Evolutionary conservation across 768 basidiomycete genomes (phyloP).

Genomic region (Psilocybe tampanensis): DNA sequence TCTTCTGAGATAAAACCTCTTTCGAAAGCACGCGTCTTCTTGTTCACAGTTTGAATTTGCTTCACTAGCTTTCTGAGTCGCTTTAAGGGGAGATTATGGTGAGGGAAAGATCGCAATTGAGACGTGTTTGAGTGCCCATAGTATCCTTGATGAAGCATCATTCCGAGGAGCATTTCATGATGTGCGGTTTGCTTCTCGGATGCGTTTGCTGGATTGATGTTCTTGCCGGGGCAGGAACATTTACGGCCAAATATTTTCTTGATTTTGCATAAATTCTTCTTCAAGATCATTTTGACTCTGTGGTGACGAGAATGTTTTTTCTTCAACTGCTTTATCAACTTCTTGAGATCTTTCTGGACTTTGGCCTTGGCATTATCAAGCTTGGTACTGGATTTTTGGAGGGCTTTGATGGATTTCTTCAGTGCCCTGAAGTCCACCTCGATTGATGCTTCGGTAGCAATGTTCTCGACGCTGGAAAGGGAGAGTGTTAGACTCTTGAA

Average conservation of each 20-base stretch:
- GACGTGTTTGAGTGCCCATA: not conserved
- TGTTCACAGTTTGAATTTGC: constrained; percentile 60
- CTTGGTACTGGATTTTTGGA: constrained; percentile 50
- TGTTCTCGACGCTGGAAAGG: constrained; percentile 48
- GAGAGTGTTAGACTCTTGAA: not conserved
- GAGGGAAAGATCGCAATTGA: not conserved
- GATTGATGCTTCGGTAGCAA: constrained; percentile 27
- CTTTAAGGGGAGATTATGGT: constrained; percentile 32
- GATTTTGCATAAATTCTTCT: constrained; percentile 11
- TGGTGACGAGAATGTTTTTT: constrained; percentile 26
- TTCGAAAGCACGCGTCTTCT: constrained; percentile 70
- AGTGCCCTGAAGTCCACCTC: constrained; percentile 41
- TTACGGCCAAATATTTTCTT: constrained; percentile 17
- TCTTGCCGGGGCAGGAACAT: constrained; percentile 14
- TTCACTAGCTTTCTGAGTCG: constrained; percentile 58
- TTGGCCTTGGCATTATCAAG: constrained; percentile 59
- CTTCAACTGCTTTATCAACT: constrained; percentile 36
- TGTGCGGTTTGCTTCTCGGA: not conserved
- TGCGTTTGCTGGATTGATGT: not conserved
- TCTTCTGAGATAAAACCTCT: constrained; percentile 78
- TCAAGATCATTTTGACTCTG: constrained; percentile 1
- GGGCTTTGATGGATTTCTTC: constrained; percentile 43
- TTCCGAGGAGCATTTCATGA: constrained; percentile 16
- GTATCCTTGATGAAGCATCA: constrained; percentile 18
- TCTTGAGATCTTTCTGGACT: constrained; percentile 51